Evolutionary conservation across 192 early-diverging fungal genomes (phyloP), one percentile per base, ranked within the genome.

Genomic region (Podila horticola): DNA sequence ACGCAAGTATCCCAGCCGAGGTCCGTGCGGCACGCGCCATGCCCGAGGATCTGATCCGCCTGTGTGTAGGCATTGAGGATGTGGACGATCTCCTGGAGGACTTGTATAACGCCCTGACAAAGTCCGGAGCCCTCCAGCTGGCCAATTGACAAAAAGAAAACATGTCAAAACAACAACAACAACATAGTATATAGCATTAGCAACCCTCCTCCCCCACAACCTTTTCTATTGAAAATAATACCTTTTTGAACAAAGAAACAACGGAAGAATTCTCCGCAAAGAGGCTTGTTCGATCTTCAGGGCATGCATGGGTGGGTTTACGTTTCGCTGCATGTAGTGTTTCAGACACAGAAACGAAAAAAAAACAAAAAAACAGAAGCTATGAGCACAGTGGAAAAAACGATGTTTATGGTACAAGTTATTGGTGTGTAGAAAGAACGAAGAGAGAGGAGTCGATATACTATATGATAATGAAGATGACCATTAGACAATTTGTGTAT

Each of bases 41-140:
- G 64, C 95, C 97, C n/a, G 97, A 99, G 87, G 97, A 99, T 85
- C 85, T 99, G 82, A 97, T 99, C 74, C 90, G 97, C 26, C 82
- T 99, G 22, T 97, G 97, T 69, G 92, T 99, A 28, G 97, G 97
- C 29, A 99, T 99, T 69, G 97, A 99, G 69, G 95, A 99, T 85
- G 88, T 86, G 17, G 92, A 96, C 19, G 97, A 99, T 82, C 86
- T 99, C 36, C 86, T 97, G 57, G 91, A 92, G 71, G 97, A 99
- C 79, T 84, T 99, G 63, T 87, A 95, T 36, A 66, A 71, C 31
- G 95, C 97, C 13, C 84, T 98, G 74, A 69, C 76, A 19, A 84
- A 69, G 30, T 93, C 95, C 31, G 92, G 90, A 2, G 85, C 84
- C 20, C 75, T 88, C 22, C 73, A 72, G 50, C 62, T 76, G 17